These are phyloP conservation scores for Striga hermonthica DNA, from an alignment of 305 asterid species.

Conservation along the genomic window DNA sequence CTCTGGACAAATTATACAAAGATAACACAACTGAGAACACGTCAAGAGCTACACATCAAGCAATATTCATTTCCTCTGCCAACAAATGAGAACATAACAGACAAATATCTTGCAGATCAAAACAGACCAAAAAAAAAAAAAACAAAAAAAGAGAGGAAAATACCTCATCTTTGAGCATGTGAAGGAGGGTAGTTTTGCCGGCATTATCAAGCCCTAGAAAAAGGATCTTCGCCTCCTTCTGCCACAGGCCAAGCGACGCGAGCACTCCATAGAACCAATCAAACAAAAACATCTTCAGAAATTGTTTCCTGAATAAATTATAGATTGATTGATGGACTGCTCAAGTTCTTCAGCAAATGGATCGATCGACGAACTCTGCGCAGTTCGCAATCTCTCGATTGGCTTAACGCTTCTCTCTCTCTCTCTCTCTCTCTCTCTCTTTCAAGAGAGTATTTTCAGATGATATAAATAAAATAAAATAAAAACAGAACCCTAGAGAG, in stretches of 20 bases:
- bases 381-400: constrained; percentile 40
- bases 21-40: not conserved
- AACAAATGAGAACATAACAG: constrained; percentile 4
- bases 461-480: not conserved
- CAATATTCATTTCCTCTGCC: constrained; percentile 22
- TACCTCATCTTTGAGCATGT: constrained; percentile 96
- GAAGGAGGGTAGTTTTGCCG: constrained; percentile 90
- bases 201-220: constrained; percentile 92
- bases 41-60: not conserved
- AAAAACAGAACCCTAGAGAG: constrained; percentile 1
- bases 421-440: not conserved
- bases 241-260: constrained; percentile 88
- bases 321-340: constrained; percentile 20
- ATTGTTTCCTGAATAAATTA: constrained; percentile 1
- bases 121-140: not conserved
- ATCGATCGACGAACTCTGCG: constrained; percentile 34
- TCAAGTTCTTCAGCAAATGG: constrained; percentile 27
- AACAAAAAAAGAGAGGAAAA: no score
- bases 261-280: constrained; percentile 93
- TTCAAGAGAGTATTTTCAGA: not conserved
- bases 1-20: no score
- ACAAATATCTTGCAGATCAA: not conserved
- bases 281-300: constrained; percentile 56
- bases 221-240: constrained; percentile 90
- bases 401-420: constrained; percentile 33